Evolutionary conservation across 352 stramenopile genomes (phyloP), one percentile per base, ranked within the genome.

Genomic region (Thraustochytrium sp.): DNA sequence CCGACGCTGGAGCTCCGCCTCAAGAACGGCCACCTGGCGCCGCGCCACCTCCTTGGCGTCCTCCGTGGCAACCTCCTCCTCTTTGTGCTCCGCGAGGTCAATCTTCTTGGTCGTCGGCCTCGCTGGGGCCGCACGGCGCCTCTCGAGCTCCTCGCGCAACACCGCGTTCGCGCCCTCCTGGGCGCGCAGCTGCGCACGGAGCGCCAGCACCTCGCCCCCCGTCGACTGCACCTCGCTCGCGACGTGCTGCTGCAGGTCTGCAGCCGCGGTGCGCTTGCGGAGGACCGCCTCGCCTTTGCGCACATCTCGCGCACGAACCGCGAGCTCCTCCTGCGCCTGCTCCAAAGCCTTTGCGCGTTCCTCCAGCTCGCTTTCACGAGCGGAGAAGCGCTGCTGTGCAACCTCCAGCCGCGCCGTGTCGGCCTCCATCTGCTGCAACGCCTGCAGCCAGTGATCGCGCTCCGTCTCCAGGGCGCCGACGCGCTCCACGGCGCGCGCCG

Each of bases 211-310:
- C 49, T 80, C 23, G 11, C 53, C 37, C 23, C 11, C 18, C 0
- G 26, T 31, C 42, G 34, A 21, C 3, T 31, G 48, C 8, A 16
- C 34, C 1, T 80, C 53, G 9, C 38, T 13, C 1, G 53, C 34
- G 21, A 42, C 76, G 48, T 42, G 21, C 49, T 80, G n/a, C 68
- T 80, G 65, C 13, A 77, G 49, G 1, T 77, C 18, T n/a, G 64
- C 8, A 5, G 34, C 11, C 29, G 42, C 26, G 8, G 31, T 18
- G 8, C 65, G 65, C 65, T 62, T 55, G 0, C 49, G 42, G 31
- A 77, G 65, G 13, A 36, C 49, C 16, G 13, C 42, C 2, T 77
- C 65, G 13, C 49, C 65, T 34, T 75, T 77, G 29, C 37, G 42
- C 23, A 77, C 26, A 13, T 61, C 49, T 5, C 49, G 42, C 31